Conservation (phyloP, 176 grass and related monocot genomes). For the Ensete glaucum region DNA sequence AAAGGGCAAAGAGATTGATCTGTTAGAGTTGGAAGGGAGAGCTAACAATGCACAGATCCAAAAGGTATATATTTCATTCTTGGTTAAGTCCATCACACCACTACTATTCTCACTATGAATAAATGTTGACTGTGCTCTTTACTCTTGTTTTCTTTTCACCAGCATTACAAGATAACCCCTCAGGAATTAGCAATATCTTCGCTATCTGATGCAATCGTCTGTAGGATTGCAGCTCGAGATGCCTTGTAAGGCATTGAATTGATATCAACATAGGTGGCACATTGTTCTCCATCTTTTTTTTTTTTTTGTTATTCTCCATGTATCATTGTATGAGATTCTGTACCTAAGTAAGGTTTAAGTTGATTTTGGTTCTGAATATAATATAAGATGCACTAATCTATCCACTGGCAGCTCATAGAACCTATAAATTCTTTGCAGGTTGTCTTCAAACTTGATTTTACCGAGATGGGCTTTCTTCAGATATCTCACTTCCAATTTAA, state of each 20-base stretch:
- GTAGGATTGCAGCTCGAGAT: conserved; percentile 27
- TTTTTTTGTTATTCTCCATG: not conserved
- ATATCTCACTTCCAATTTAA: too few relatives aligned
- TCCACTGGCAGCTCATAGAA: too few relatives aligned
- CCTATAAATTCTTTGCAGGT: too few relatives aligned
- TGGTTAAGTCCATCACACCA: not conserved
- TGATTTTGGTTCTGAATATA: too few relatives aligned
- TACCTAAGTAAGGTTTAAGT: too few relatives aligned
- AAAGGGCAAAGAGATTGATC: conserved; percentile 50
- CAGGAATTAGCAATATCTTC: conserved; percentile 50
- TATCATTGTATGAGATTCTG: too few relatives aligned
- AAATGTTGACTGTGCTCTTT: not conserved
- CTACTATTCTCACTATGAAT: conserved; percentile 7
- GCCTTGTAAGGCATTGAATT: not conserved
- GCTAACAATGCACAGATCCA: conserved; percentile 52
- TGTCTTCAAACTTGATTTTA: too few relatives aligned
- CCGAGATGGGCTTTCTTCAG: too few relatives aligned
- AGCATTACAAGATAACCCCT: conserved; percentile 77
- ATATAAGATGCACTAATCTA: too few relatives aligned
- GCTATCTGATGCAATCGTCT: conserved; percentile 20
- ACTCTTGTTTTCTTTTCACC: conserved; percentile 5
- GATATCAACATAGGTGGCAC: not conserved
- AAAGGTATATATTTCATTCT: conserved; percentile 46
- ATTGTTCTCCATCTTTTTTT: not conserved
- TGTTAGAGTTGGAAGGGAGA: conserved; percentile 47